phyloP scores from a whole-genome alignment of 805 yeast species.

The Yamadazyma takamatsuzukensis region DNA sequence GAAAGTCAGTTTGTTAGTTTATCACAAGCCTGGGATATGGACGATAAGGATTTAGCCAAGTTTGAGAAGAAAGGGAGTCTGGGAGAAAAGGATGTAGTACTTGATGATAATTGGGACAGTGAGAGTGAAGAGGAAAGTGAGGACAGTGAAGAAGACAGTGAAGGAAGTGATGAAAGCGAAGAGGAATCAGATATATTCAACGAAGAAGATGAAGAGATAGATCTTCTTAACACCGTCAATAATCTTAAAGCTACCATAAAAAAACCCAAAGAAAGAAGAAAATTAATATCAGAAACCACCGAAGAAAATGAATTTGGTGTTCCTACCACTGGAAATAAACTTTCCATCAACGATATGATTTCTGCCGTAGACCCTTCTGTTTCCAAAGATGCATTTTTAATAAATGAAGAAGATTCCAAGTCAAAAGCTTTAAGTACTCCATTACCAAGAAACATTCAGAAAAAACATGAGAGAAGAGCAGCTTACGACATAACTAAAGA shows the following conservation, averaged over 20 bases:
- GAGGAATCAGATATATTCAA: constrained; percentile 26
- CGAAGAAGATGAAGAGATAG: constrained; percentile 46
- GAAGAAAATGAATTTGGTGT: constrained; percentile 69
- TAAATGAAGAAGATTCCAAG: constrained; percentile 33
- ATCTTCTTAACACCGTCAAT: constrained; percentile 47
- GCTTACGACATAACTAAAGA: constrained; percentile 87
- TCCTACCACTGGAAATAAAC: constrained; percentile 56
- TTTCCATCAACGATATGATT: constrained; percentile 74
- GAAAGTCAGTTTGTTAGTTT: constrained; percentile 71
- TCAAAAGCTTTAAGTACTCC: constrained; percentile 68
- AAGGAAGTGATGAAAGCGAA: constrained; percentile 17
- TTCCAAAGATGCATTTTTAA: constrained; percentile 46
- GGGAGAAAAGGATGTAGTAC: constrained; percentile 19
- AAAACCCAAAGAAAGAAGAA: constrained; percentile 38
- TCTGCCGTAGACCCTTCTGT: constrained; percentile 54
- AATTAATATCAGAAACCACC: constrained; percentile 48
- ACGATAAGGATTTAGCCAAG: constrained; percentile 47
- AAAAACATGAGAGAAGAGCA: constrained; percentile 79
- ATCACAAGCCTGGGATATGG: constrained; percentile 88
- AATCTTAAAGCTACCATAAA: constrained; percentile 31
- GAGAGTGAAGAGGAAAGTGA: constrained; percentile 18
- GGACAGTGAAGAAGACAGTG: constrained; percentile 12
- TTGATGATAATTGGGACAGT: constrained; percentile 28
- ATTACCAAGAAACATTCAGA: constrained; percentile 79
- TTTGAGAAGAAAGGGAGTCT: constrained; percentile 10